Base-by-base conservation (phyloP, 2,329 filamentous ascomycete species). In the Didymellaceae sp. region DNA sequence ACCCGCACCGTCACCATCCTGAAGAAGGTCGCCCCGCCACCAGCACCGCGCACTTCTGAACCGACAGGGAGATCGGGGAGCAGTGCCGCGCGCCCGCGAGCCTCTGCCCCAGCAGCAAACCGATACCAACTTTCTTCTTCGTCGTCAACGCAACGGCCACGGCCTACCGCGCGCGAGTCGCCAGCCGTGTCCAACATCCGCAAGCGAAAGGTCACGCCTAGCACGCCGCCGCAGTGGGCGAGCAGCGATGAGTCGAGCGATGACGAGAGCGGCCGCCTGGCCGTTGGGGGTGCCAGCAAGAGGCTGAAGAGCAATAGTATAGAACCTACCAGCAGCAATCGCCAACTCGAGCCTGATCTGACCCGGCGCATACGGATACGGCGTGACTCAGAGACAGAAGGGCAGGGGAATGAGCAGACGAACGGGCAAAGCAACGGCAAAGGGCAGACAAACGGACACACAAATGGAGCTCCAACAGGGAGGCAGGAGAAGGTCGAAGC, bases 221-320 rank as follows among this genome's bases (percentile, higher is more conserved):
- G 54, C n/a, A 71, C 70, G 6, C 68, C 69, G 35, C 69, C 68
- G 45, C 68, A 58, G 61, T 67, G 63, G 6, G 67, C 62, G 51
- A 72, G 68, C 52, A 67, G 69, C 30, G 66, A 70, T 33, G 57
- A 59, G 25, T 66, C 63, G 54, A 63, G 64, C 13, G 63, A 61
- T 14, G 66, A 66, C 4, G 57, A 66, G 18, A 59, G 62, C 28
- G 61, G 70, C n/a, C 59, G 59, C 17, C 43, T 63, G 44, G 62
- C 57, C 13, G 58, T 60, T 18, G 61, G 60, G 46, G 45, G 70
- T 31, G 46, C 57, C 53, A 71, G 70, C 58, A 65, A 68, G 30
- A 56, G 68, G 51, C 70, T 70, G 45, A 71, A 65, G 44, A 74
- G 70, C 57, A 69, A 55, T 25, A 72, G 69, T 40, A 67, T 65